Conservation (phyloP, 257 asterid genomes). For the Solanum habrochaites region DNA sequence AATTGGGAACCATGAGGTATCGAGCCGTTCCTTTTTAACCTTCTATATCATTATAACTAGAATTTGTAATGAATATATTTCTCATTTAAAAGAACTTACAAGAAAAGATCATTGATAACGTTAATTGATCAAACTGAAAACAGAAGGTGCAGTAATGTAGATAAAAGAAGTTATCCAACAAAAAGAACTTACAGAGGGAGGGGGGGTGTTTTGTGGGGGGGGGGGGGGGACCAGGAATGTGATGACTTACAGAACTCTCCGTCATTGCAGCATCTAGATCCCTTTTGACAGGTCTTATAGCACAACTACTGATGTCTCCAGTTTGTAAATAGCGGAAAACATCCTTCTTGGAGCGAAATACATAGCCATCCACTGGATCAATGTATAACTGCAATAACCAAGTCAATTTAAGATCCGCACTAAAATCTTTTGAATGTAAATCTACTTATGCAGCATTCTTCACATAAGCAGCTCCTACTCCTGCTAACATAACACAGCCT, state of each 20-base stretch:
- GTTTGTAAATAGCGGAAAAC: constrained; percentile 46
- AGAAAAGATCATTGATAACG: background rate
- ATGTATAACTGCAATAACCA: constrained; percentile 39
- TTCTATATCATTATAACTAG: background rate
- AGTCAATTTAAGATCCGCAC: background rate
- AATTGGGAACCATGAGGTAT: background rate
- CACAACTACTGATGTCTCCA: constrained; percentile 37
- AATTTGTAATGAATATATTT: background rate
- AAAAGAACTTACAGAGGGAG: background rate
- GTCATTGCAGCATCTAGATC: constrained; percentile 5
- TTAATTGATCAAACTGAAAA: background rate
- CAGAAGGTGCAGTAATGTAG: background rate
- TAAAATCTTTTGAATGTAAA: background rate
- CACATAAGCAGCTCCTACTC: background rate
- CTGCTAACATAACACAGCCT: background rate
- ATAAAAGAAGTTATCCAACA: background rate
- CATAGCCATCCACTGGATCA: constrained; percentile 54
- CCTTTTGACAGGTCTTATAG: constrained; percentile 33
- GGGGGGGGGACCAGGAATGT: background rate
- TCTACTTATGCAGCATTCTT: background rate
- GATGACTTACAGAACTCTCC: constrained; percentile 15
- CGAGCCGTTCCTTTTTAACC: background rate
- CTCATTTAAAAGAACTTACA: background rate
- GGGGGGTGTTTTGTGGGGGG: background rate
- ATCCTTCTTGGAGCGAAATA: constrained; percentile 52